Evolutionary conservation across 352 stramenopile genomes (phyloP).

Genomic region (Phytophthora hybrid): DNA sequence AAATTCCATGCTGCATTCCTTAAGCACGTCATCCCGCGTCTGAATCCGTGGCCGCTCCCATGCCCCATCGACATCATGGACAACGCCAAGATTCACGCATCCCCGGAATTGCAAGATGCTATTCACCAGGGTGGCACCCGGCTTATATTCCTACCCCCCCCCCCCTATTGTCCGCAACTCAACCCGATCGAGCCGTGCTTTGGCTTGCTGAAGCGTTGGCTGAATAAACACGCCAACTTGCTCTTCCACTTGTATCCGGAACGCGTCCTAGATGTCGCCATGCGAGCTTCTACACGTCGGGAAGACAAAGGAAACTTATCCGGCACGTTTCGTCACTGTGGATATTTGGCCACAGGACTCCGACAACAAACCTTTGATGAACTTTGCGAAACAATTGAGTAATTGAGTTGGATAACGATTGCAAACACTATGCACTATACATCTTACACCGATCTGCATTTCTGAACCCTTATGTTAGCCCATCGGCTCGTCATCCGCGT

Average conservation of each 20-base stretch:
- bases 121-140: neutral
- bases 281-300: constrained; percentile 12
- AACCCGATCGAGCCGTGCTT: neutral
- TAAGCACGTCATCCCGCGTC: neutral
- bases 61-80: neutral
- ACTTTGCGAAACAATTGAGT: neutral
- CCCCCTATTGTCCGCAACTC: neutral
- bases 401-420: too few species aligned
- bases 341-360: constrained; percentile 8
- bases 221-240: neutral
- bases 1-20: neutral
- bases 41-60: neutral
- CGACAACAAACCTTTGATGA: constrained; percentile 10
- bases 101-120: neutral
- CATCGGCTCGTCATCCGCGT: neutral
- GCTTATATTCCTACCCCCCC: neutral
- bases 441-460: neutral
- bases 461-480: neutral
- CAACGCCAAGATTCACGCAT: neutral
- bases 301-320: constrained; percentile 7
- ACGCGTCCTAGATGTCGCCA: constrained; percentile 5
- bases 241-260: constrained; percentile 9
- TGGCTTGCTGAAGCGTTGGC: neutral
- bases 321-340: constrained; percentile 14
- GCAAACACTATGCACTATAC: neutral